Percentiles rank a stretch among this genome's conserved stretches.
phyloP scores from a whole-genome alignment of 169 alveolate genomes.

The Toxoplasma gondii region DNA sequence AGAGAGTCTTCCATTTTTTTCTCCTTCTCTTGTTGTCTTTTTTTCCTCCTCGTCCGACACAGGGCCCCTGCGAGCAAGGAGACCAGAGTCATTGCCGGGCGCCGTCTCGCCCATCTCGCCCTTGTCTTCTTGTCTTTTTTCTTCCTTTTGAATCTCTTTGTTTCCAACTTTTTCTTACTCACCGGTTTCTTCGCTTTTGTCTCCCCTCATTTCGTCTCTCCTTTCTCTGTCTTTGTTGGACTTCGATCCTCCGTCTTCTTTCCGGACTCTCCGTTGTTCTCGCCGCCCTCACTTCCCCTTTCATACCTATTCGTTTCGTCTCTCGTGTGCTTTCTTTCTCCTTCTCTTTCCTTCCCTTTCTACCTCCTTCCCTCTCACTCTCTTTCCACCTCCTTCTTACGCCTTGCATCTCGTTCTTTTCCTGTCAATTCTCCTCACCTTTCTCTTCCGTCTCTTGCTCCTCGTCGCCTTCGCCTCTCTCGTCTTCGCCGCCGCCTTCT shows the following conservation, averaged over 20 bases:
- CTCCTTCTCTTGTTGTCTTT: too few species aligned
- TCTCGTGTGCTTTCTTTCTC: not conserved
- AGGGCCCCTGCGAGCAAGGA: too few species aligned
- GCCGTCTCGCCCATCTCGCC: not conserved
- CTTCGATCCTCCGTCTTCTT: not conserved
- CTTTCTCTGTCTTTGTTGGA: too few species aligned
- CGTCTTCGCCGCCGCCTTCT: not conserved
- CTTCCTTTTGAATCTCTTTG: not conserved
- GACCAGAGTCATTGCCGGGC: too few species aligned
- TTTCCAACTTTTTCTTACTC: not conserved
- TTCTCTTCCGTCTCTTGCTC: not conserved
- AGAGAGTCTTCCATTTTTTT: too few species aligned
- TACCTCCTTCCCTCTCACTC: not conserved
- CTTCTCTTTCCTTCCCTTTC: not conserved
- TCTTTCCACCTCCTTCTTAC: not conserved
- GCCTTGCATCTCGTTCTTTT: not conserved
- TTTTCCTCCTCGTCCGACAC: too few species aligned
- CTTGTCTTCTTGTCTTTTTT: not conserved
- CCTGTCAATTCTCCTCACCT: not conserved
- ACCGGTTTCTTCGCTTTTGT: not conserved
- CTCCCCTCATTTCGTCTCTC: not conserved
- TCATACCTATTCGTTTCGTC: not conserved
- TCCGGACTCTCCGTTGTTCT: not conserved
- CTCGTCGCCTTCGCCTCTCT: not conserved
- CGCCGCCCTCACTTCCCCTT: not conserved